phyloP scores from a whole-genome alignment of 805 yeast species.

The Lipomyces kockii region DNA sequence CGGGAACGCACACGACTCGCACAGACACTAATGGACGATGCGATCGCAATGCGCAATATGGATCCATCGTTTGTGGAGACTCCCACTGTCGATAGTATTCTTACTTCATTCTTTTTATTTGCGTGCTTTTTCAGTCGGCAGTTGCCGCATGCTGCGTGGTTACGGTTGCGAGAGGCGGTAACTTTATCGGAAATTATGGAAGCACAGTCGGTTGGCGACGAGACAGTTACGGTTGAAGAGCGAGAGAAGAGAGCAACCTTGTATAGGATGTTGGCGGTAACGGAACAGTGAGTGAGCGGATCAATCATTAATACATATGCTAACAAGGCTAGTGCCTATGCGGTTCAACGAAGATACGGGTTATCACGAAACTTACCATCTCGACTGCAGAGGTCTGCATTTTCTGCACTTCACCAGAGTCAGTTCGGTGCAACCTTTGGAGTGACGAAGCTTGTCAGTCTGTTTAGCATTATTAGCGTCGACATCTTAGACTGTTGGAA shows the following conservation, averaged over 20 bases:
- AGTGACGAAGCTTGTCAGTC: conserved; percentile 3
- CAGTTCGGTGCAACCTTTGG: background rate
- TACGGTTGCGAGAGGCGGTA: conserved; percentile 22
- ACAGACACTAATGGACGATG: conserved; percentile 5
- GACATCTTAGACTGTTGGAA: conserved; percentile 22
- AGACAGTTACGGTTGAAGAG: conserved; percentile 3
- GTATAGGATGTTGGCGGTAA: conserved; percentile 19
- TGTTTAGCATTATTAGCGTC: conserved; percentile 7
- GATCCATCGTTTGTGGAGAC: background rate
- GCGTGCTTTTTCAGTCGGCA: conserved; percentile 5
- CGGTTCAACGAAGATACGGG: background rate
- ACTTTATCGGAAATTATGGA: conserved; percentile 18
- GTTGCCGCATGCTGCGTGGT: conserved; percentile 21
- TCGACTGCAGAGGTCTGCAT: background rate
- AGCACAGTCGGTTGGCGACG: conserved; percentile 3
- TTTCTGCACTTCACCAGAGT: background rate
- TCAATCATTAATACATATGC: background rate
- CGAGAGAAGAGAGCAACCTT: conserved; percentile 3
- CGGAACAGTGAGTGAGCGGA: conserved; percentile 26
- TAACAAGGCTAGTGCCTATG: background rate
- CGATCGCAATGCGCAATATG: conserved; percentile 10
- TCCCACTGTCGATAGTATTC: conserved; percentile 13
- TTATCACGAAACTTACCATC: background rate
- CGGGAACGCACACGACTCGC: conserved; percentile 9
- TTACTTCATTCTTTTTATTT: conserved; percentile 17